Evolutionary conservation across 345 rosid genomes (phyloP).

Genomic region (Eucalyptus virginea): DNA sequence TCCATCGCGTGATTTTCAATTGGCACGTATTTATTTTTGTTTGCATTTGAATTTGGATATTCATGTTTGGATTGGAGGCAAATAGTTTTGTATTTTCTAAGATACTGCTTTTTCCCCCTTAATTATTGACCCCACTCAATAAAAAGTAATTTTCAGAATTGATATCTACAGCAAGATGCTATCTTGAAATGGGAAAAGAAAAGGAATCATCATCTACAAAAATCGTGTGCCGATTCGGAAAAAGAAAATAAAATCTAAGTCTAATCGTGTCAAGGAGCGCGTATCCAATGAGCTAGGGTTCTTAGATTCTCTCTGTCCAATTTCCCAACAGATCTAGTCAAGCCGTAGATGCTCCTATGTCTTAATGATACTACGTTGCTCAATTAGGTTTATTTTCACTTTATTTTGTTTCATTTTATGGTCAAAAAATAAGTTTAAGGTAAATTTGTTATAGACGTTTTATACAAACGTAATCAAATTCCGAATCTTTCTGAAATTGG

Average conservation of each 20-base stretch:
- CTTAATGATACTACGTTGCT: not conserved
- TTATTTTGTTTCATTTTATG: not conserved
- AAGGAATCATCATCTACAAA: not conserved
- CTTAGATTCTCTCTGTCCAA: not conserved
- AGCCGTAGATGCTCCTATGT: not conserved
- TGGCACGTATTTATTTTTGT: fast-evolving
- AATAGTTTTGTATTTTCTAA: not conserved
- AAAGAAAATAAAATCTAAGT: not conserved
- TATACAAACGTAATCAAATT: not conserved
- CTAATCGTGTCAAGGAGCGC: not conserved
- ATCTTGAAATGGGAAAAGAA: not conserved
- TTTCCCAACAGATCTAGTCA: not conserved
- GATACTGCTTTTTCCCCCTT: not conserved
- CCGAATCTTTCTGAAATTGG: fast-evolving
- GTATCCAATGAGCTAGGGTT: not conserved
- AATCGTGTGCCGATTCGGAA: not conserved
- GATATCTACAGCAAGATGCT: not conserved
- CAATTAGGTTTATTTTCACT: not conserved
- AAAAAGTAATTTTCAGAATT: not conserved
- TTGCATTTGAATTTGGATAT: not conserved
- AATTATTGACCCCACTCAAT: not conserved
- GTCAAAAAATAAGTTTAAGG: too few relatives aligned
- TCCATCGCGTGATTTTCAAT: fast-evolving
- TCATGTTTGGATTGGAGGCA: not conserved
- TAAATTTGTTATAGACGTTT: too few relatives aligned